These are phyloP conservation scores for Globisporangium perplexum DNA, from an alignment of 352 stramenopile genomes.

Conservation along the genomic window DNA sequence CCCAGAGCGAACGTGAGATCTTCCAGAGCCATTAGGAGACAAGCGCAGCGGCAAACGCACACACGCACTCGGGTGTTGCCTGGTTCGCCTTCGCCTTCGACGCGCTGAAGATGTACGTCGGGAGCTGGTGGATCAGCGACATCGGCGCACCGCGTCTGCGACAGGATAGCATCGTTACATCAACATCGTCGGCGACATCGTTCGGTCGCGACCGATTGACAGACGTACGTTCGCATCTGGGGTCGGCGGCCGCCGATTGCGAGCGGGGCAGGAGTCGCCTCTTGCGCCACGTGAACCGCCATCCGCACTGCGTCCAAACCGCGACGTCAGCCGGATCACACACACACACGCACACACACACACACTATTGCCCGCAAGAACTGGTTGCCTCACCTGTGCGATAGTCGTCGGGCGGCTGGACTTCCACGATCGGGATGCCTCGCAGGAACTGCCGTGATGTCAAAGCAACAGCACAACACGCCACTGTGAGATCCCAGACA, in stretches of 20 bases:
- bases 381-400: slow-evolving; percentile 21
- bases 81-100: slow-evolving; percentile 35
- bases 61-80: slow-evolving; percentile 61
- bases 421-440: slow-evolving; percentile 18
- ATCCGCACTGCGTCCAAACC: slow-evolving; percentile 42
- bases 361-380: background rate
- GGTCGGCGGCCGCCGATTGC: slow-evolving; percentile 16
- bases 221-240: slow-evolving; percentile 22
- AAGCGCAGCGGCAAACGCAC: background rate
- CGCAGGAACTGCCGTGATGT: slow-evolving; percentile 12
- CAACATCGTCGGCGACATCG: background rate
- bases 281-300: slow-evolving; percentile 25
- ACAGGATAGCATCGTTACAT: background rate
- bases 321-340: background rate
- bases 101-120: slow-evolving; percentile 68
- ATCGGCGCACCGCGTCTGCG: slow-evolving; percentile 52
- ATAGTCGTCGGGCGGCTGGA: slow-evolving; percentile 28
- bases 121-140: slow-evolving; percentile 72
- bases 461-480: background rate
- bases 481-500: background rate
- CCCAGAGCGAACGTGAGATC: background rate
- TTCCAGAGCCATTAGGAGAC: background rate
- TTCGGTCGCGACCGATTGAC: background rate
- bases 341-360: too few species aligned
- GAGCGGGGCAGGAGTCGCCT: slow-evolving; percentile 18